Conservation (phyloP, 78 protist species). For the Dictyostelium capitatum region DNA sequence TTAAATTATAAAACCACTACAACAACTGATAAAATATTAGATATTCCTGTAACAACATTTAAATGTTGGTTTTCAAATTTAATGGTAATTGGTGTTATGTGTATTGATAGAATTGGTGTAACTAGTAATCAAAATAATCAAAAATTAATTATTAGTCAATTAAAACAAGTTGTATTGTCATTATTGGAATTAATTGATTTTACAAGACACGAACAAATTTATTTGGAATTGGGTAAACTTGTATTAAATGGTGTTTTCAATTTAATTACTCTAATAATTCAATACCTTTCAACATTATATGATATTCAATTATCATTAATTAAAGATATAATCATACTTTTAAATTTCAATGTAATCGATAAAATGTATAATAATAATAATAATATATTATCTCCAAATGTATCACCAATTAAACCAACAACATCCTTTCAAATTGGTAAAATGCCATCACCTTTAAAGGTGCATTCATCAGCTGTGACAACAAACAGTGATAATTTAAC, state of each 20-base stretch:
- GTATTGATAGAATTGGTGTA: conserved; percentile 1
- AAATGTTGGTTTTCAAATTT: conserved; percentile 15
- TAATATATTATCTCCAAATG: neutral
- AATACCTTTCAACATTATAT: neutral
- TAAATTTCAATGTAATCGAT: neutral
- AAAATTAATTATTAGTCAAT: neutral
- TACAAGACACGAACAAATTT: neutral
- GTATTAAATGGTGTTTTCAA: neutral
- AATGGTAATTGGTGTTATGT: neutral
- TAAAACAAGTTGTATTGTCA: neutral
- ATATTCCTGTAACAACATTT: neutral
- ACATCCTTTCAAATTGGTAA: no score
- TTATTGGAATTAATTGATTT: neutral
- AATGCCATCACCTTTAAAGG: no score
- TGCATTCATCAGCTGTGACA: no score
- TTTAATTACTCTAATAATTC: neutral
- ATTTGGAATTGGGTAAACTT: neutral
- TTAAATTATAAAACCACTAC: neutral
- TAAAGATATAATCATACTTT: neutral
- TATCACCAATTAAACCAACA: neutral
- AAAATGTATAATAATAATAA: neutral
- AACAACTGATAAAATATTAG: neutral
- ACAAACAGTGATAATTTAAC: no score
- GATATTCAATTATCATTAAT: neutral
- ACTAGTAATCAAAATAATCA: neutral